Percentiles rank a stretch among this genome's conserved stretches.
phyloP scores from a whole-genome alignment of 2,329 filamentous ascomycete genomes.

The Fusarium denticulatum region DNA sequence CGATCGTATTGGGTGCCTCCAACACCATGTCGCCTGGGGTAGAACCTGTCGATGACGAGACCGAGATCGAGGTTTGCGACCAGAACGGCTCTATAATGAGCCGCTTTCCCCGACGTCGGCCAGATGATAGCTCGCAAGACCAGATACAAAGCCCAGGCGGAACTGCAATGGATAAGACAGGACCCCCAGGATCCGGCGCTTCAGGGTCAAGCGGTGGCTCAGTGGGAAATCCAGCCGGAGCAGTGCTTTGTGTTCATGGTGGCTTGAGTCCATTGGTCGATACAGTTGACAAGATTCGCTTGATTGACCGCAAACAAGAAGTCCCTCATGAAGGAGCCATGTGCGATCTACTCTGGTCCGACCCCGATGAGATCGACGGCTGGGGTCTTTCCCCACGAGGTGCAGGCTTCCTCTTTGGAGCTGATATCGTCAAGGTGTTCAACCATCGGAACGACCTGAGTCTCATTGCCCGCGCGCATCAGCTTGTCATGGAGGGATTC shows the following conservation, averaged over 20 bases:
- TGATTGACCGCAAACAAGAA: conserved; percentile 96
- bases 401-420: conserved; percentile 93
- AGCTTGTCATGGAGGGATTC: conserved; percentile 99
- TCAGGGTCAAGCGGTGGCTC: conserved; percentile 73
- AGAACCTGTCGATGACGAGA: conserved; percentile 71
- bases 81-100: conserved; percentile 82
- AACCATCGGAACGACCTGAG: conserved; percentile 94
- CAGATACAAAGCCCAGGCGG: conserved; percentile 44
- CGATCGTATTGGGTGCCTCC: conserved; percentile 89
- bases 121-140: conserved; percentile 39
- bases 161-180: conserved; percentile 56
- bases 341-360: conserved; percentile 98
- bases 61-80: conserved; percentile 94
- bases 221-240: conserved; percentile 77
- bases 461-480: conserved; percentile 92
- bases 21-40: conserved; percentile 64
- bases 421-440: conserved; percentile 95
- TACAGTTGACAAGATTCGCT: conserved; percentile 91
- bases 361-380: conserved; percentile 96
- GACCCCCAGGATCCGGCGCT: conserved; percentile 82
- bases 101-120: conserved; percentile 68
- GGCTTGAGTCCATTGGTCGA: conserved; percentile 92
- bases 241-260: conserved; percentile 94
- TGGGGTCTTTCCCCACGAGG: conserved; percentile 96
- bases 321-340: conserved; percentile 98